Evolutionary conservation across 164 flowering plant genomes (phyloP), one percentile per base, ranked within the genome.

Genomic region (Tinospora cordifolia): DNA sequence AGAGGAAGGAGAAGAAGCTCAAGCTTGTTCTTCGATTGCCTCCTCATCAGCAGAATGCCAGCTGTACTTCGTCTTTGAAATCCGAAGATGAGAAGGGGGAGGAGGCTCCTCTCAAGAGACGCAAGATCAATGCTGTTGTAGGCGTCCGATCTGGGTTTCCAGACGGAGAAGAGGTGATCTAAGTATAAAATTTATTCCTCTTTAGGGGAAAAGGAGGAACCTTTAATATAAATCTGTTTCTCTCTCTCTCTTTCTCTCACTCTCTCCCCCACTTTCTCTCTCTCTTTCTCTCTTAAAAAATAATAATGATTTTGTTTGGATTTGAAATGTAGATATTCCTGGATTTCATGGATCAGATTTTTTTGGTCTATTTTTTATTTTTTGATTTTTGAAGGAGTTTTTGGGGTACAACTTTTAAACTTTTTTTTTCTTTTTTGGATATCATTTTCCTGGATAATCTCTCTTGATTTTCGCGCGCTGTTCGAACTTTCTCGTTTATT

Each of bases 1-100:
- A 70, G 72, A 67, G 84, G 59, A 72, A 79, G 38, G 86, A 86
- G 85, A 86, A 84, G 81, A 80, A 84, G 77, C 83, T 86, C 66
- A 83, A 83, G 72, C 82, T 79, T 46, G 86, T 82, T 22, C 79
- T 84, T 26, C 74, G 76, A 59, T 47, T 82, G 77, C 82, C 84
- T 3, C 62, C 77, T 27, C 71, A 36, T 49, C 30, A 68, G 19
- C 13, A n/a, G 39, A 73, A 75, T 70, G 36, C 36, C 3, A 30
- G 58, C 19, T n/a, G n/a, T n/a, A 78, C 26, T 38, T 76, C 72
- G 5, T 39, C 38, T 58, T 39, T 68, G 10, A 69, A 69, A 58
- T 69, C 73, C 2, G 85, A 82, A 39, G 83, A 80, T 6, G 74
- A 74, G 10, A 60, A 71, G 15, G 77, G 26, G 3, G 71, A 60